These are phyloP conservation scores for Penicillium flavigenum DNA, from an alignment of 495 filamentous ascomycete species.

Conservation along the genomic window DNA sequence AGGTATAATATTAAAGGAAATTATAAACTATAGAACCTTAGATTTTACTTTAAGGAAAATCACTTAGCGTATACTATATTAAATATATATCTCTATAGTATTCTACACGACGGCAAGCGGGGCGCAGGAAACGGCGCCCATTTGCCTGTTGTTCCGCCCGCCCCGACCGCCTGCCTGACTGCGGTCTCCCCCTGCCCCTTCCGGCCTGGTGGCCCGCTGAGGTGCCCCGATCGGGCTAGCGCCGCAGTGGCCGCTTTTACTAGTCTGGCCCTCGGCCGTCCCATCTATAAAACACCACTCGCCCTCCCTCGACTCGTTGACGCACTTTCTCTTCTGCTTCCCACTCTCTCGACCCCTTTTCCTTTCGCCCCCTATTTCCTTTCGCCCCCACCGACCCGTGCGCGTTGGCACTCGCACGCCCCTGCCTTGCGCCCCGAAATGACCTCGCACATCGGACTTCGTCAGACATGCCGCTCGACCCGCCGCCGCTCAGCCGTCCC, in stretches of 20 bases:
- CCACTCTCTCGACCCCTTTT: conserved; percentile 6
- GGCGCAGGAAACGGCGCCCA: conserved; percentile 8
- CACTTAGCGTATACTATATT: too few species aligned
- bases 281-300: conserved; percentile 5
- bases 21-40: too few species aligned
- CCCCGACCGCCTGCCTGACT: conserved; percentile 11
- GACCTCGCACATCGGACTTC: conserved; percentile 6
- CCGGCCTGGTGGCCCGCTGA: conserved; percentile 7
- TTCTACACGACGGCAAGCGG: conserved; percentile 8
- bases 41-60: too few species aligned
- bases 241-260: conserved; percentile 10
- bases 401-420: conserved; percentile 4
- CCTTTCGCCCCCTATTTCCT: too few species aligned
- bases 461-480: conserved; percentile 5
- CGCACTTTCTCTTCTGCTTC: conserved; percentile 12
- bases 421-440: conserved; percentile 4
- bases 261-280: conserved; percentile 3
- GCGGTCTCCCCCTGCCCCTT: conserved; percentile 3
- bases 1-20: too few species aligned
- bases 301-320: conserved; percentile 6
- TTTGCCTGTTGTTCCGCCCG: conserved; percentile 9
- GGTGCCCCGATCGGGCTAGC: conserved; percentile 7
- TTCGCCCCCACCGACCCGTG: conserved; percentile 7
- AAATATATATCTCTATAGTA: too few species aligned
- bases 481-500: conserved; percentile 9